A percentile compares a stretch with the other conserved stretches of the same genome.
phyloP scores from a whole-genome alignment of 108 stramenopile species.

The Schizochytrium sp. region DNA sequence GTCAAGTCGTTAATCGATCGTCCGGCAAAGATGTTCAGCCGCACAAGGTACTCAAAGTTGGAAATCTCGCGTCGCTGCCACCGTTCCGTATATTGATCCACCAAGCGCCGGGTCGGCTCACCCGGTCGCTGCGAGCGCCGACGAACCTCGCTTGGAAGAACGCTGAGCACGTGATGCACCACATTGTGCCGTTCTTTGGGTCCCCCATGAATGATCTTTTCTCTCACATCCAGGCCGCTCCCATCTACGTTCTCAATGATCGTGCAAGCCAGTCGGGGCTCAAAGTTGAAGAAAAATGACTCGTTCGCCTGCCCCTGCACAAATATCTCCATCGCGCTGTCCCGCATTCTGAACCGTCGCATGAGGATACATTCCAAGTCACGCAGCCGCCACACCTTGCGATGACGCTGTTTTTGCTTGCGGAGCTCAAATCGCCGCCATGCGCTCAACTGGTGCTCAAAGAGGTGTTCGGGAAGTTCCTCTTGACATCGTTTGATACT shows the following conservation, averaged over 20 bases:
- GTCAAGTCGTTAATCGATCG: conserved; percentile 44
- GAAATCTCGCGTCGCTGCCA: conserved; percentile 40
- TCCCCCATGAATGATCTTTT: neutral
- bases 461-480: neutral
- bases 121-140: neutral
- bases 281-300: neutral
- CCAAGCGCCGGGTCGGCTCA: neutral
- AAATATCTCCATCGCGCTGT: conserved; percentile 9
- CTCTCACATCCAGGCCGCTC: neutral
- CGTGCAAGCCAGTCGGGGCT: neutral
- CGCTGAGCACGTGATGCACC: neutral
- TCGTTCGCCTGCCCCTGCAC: neutral
- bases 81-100: neutral
- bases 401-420: neutral
- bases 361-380: neutral
- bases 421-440: neutral
- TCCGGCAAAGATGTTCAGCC: conserved; percentile 43
- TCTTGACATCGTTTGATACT: neutral
- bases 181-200: neutral
- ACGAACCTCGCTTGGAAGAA: neutral
- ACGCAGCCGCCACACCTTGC: neutral
- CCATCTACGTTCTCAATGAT: neutral
- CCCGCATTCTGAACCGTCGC: neutral
- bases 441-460: neutral
- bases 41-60: conserved; percentile 46